Conservation (phyloP, 2,329 filamentous ascomycete species). For the Sclerotinia sclerotiorum region DNA sequence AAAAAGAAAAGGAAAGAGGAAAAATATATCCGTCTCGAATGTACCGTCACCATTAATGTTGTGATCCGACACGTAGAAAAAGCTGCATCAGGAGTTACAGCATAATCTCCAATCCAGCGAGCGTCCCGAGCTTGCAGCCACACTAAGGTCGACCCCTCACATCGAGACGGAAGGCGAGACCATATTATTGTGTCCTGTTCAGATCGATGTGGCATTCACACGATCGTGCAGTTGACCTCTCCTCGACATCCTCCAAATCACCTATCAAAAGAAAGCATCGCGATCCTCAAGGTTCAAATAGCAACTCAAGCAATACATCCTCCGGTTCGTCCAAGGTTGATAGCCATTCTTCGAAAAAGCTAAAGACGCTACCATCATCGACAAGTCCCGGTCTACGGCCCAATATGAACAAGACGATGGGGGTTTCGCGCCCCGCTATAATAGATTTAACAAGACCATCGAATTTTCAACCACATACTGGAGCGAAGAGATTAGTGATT, state of each 20-base stretch:
- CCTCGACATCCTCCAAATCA: conserved; percentile 25
- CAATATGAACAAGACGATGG: conserved; percentile 34
- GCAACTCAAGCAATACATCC: conserved; percentile 11
- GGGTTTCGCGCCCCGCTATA: conserved; percentile 26
- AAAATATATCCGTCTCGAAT: not conserved
- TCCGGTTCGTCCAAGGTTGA: not conserved
- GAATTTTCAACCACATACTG: conserved; percentile 68
- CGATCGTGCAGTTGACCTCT: conserved; percentile 32
- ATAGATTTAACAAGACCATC: conserved; percentile 36
- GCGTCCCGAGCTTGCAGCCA: conserved; percentile 15
- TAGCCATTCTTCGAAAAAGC: conserved; percentile 59
- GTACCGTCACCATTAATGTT: conserved; percentile 18
- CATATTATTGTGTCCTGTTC: conserved; percentile 31
- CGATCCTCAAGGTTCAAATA: conserved; percentile 21
- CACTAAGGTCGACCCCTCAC: conserved; percentile 24
- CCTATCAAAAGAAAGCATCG: conserved; percentile 30
- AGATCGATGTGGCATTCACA: conserved; percentile 39
- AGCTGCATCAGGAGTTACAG: conserved; percentile 15
- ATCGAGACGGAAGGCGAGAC: conserved; percentile 18
- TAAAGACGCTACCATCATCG: conserved; percentile 68
- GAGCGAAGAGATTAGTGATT: conserved; percentile 84
- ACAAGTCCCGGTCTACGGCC: conserved; percentile 25
- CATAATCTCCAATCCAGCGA: conserved; percentile 15
- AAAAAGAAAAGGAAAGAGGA: not conserved
- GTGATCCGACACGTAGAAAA: conserved; percentile 18